Evolutionary conservation across 768 basidiomycete genomes (phyloP).

Genomic region (Russula griseocarnosa): DNA sequence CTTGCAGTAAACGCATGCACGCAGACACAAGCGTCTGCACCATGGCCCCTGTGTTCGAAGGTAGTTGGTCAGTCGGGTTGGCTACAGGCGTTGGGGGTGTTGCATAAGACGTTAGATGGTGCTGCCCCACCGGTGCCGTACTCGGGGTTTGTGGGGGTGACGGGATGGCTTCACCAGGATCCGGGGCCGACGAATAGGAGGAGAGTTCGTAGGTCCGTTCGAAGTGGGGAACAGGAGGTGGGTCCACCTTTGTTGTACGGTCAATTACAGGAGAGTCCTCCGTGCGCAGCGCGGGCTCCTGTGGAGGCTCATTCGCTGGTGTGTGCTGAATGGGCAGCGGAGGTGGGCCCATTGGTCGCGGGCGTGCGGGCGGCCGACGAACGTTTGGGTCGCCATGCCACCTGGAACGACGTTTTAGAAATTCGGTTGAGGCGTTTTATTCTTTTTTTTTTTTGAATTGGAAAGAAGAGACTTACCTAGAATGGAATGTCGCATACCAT

Average conservation of each 20-base stretch:
- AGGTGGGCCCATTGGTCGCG: conserved; percentile 28
- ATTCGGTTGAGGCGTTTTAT: background rate
- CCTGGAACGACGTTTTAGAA: conserved; percentile 20
- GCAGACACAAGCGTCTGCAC: conserved; percentile 55
- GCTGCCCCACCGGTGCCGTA: conserved; percentile 21
- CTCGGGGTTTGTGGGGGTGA: conserved; percentile 29
- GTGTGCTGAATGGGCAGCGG: conserved; percentile 19
- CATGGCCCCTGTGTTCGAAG: conserved; percentile 46
- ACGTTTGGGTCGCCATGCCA: conserved; percentile 28
- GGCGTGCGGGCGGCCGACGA: conserved; percentile 26
- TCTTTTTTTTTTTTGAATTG: background rate
- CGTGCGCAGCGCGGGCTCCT: conserved; percentile 21
- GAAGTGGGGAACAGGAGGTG: conserved; percentile 24
- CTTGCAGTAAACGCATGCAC: conserved; percentile 57
- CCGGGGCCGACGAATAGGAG: conserved; percentile 18
- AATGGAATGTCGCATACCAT: conserved; percentile 73
- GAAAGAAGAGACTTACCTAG: conserved; percentile 43
- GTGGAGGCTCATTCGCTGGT: conserved; percentile 20
- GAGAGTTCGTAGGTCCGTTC: conserved; percentile 25
- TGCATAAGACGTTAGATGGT: conserved; percentile 13
- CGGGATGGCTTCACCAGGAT: conserved; percentile 25
- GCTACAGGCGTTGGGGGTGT: conserved; percentile 20
- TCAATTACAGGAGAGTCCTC: conserved; percentile 25
- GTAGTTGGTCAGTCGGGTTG: conserved; percentile 38
- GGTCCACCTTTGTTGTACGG: conserved; percentile 19